phyloP scores from a whole-genome alignment of 1,139 yeast species.

The Williopsis jadinii region DNA sequence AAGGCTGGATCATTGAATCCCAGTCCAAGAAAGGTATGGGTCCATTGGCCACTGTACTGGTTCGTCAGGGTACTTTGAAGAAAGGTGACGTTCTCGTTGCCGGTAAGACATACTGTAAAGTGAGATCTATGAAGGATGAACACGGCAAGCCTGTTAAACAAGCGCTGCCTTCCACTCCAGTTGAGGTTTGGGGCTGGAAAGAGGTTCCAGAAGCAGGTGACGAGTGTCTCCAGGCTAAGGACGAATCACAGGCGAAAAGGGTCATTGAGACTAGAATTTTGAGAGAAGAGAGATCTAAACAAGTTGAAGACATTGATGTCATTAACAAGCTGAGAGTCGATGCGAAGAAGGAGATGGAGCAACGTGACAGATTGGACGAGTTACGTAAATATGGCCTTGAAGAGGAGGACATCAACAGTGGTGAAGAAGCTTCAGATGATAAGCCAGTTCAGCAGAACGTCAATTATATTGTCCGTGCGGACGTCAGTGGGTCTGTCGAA shows the following conservation, averaged over 20 bases:
- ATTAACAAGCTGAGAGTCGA: slow-evolving; percentile 52
- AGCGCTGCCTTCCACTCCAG: slow-evolving; percentile 89
- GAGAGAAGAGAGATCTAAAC: slow-evolving; percentile 50
- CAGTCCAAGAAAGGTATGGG: slow-evolving; percentile 82
- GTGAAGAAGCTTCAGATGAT: slow-evolving; percentile 15
- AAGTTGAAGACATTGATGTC: slow-evolving; percentile 58
- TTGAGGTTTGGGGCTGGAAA: slow-evolving; percentile 92
- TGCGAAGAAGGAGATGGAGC: slow-evolving; percentile 34
- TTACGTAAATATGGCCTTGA: slow-evolving; percentile 52
- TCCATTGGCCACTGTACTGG: slow-evolving; percentile 75
- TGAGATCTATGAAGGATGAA: slow-evolving; percentile 76
- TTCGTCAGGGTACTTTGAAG: slow-evolving; percentile 70
- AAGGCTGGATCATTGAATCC: slow-evolving; percentile 90
- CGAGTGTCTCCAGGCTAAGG: slow-evolving; percentile 66
- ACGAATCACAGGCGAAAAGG: slow-evolving; percentile 68
- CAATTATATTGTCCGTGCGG: slow-evolving; percentile 76
- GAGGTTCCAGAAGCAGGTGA: slow-evolving; percentile 92
- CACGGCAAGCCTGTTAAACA: slow-evolving; percentile 51
- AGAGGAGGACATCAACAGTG: slow-evolving; percentile 25
- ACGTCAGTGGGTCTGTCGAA: slow-evolving; percentile 70
- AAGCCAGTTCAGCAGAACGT: slow-evolving; percentile 31
- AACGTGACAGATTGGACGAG: slow-evolving; percentile 47
- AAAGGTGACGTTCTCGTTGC: slow-evolving; percentile 72
- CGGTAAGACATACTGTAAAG: slow-evolving; percentile 82
- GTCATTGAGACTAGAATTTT: slow-evolving; percentile 59